Conservation (phyloP, 163 green algal genomes). For the Trebouxia gelatinosa region DNA sequence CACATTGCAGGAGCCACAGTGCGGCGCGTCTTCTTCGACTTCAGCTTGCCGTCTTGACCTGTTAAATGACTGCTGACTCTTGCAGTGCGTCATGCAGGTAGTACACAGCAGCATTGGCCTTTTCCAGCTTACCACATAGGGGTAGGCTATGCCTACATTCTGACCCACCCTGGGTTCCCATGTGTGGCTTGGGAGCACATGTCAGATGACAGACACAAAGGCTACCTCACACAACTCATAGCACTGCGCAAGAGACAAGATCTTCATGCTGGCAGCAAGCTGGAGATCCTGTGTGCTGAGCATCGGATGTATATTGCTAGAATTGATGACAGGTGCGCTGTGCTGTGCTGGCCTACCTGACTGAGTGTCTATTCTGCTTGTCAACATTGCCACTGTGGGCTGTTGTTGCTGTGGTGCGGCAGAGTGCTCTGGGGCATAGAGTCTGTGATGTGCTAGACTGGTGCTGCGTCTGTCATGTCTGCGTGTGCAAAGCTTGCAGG, state of each 20-base stretch:
- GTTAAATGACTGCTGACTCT: too few relatives aligned
- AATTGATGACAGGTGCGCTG: conserved; percentile 38
- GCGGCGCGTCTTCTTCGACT: too few relatives aligned
- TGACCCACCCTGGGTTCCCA: conserved; percentile 79
- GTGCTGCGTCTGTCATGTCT: not conserved
- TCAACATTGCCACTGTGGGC: not conserved
- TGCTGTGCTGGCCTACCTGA: not conserved
- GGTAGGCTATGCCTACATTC: conserved; percentile 79
- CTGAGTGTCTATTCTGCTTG: not conserved
- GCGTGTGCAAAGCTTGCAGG: not conserved
- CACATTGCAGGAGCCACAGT: too few relatives aligned
- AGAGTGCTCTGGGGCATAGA: not conserved
- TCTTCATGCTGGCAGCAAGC: conserved; percentile 46
- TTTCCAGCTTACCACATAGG: conserved; percentile 42
- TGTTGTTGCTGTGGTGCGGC: not conserved
- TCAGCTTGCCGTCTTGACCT: too few relatives aligned
- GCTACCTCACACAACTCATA: conserved; percentile 3
- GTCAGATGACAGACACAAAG: not conserved
- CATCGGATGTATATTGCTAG: conserved; percentile 55
- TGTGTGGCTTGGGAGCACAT: conserved; percentile 24
- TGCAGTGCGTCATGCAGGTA: conserved; percentile 31
- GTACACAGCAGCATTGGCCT: conserved; percentile 56
- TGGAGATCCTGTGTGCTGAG: conserved; percentile 58
- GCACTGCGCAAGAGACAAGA: conserved; percentile 33
- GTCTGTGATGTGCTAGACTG: not conserved